Base-by-base conservation (phyloP, 345 rosid species). In the Aethionema arabicum region DNA sequence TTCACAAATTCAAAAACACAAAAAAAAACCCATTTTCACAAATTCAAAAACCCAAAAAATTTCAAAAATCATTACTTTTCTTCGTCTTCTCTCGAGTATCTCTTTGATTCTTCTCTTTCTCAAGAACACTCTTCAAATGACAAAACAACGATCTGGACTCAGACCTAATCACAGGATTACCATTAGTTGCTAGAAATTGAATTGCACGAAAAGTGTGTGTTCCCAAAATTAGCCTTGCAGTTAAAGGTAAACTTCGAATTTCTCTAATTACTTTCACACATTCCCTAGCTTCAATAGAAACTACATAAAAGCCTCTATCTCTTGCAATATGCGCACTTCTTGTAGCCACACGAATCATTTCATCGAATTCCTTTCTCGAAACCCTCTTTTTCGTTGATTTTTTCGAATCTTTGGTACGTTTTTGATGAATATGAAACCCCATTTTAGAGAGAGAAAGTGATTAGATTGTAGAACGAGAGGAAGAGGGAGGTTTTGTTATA, bases 111-210 rank as follows among this genome's bases (percentile, higher is more conserved):
- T 0, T 35, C 12, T 12, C 0, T 4, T 14, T 66, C 14, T 39
- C 29, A 32, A 60, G 73, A 48, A 69, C 12, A 2, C 0, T 2
- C 32, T 0, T 55, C 52, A 29, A 69, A 61, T 69, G 74, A 46
- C 40, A 43, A 47, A 55, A 11, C 21, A 62, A 37, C 4, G 58
- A 2, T 33, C 12, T 56, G 0, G 74, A 55, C 53, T 63, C 64
- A 0, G 69, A 63, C 3, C 64, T 12, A 55, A 70, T 70, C 12
- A 61, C 61, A 70, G 69, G 69, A 64, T 70, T 70, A 33, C 47
- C 64, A 3, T 70, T 63, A 1, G 5, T 70, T 4, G 64, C 11
- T 44, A 70, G 69, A n/a, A 56, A 29, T 0, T 5, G 33, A 40
- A 70, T 5, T 12, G 52, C 0, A 13, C 30, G 27, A 3, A 63